These are phyloP conservation scores for Solidago caesia DNA, from an alignment of 129 eudicot genomes.

Conservation along the genomic window DNA sequence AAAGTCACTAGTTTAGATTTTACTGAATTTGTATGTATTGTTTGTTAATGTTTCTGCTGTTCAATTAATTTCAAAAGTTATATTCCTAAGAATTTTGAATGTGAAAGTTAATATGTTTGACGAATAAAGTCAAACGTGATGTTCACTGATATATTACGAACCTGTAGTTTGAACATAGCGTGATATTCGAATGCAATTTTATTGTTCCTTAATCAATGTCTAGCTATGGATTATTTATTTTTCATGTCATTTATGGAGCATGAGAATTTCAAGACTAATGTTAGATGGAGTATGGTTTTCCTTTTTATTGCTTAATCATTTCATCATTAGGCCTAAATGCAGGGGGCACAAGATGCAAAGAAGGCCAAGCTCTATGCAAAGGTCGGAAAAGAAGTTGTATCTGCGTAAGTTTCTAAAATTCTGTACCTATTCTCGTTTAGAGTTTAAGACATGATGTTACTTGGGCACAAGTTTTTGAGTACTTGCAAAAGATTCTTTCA, in stretches of 20 bases:
- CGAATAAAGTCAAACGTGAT: not conserved
- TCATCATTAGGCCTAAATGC: conserved; percentile 44
- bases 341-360: conserved; percentile 84
- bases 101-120: conserved; percentile 4
- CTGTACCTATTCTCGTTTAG: not conserved
- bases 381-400: conserved; percentile 95
- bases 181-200: no score
- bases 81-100: not conserved
- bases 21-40: not conserved
- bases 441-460: not conserved
- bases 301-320: conserved; percentile 25
- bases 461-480: not conserved
- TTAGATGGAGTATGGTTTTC: conserved; percentile 21
- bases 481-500: not conserved
- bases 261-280: not conserved
- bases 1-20: not conserved
- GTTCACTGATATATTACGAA: not conserved
- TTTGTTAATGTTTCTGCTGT: not conserved
- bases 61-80: not conserved
- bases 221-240: not conserved
- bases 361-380: conserved; percentile 70
- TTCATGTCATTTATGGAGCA: not conserved
- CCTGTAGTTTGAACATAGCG: not conserved
- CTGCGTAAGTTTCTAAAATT: conserved; percentile 60
- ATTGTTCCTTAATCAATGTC: no score